Evolutionary conservation across 331 rosid species (phyloP), one percentile per base, ranked within the genome.

Genomic region (Quercus phellos): DNA sequence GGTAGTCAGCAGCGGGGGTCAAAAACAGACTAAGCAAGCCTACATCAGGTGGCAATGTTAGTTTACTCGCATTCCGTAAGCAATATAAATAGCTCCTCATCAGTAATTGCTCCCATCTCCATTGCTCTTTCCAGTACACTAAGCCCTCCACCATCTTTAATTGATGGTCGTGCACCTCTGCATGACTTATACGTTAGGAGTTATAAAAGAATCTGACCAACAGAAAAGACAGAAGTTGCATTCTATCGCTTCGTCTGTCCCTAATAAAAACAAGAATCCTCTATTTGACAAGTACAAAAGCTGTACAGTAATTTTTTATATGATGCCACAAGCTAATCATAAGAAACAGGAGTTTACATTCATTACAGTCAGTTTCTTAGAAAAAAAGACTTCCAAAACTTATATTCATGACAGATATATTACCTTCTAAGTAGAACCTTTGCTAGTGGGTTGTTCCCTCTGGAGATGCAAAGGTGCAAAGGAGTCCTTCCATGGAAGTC

Each of bases 51-150:
- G 51, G 19, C 11, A 42, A 17, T 32, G 51, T 63, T 63, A 63
- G 69, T 75, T 86, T 71, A 89, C 76, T 86, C 83, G 72, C 75
- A 46, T 78, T 80, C 93, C 38, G 96, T 82, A 74, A 92, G 99
- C 85, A 79, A 61, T 76, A 94, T 77, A 83, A 94, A 94, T 64
- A 94, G 85, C 82, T 94, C 87, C 72, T 94, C 99, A 51, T 94
- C 99, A 9, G 99, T 85, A 74, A 94, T 94, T 29, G 99, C 97
- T 74, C 99, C 99, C 93, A 84, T 78, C 80, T 92, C 99, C 99
- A 92, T 94, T 61, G 99, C 98, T 85, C 96, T 89, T 86, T 94
- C 99, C 64, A 94, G 89, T 21, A 85, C 88, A 80, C 88, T 87
- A 58, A 84, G 88, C 55, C 99, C 97, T 18, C 88, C 96, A 21